These are phyloP conservation scores for Emergomyces pasteurianus DNA, from an alignment of 2,329 filamentous ascomycete genomes.

Conservation along the genomic window DNA sequence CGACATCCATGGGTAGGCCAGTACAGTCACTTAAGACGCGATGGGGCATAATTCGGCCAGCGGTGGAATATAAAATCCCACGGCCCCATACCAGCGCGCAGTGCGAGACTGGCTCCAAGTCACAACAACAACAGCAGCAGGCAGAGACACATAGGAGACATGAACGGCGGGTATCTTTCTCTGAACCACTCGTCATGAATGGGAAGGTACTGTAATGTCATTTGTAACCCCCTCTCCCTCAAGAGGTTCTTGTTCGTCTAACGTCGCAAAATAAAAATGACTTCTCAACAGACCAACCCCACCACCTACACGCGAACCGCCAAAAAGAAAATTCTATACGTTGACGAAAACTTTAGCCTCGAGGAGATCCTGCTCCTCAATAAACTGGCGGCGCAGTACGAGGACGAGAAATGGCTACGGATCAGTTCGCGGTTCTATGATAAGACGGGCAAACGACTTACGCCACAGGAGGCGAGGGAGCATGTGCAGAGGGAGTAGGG, in stretches of 20 bases:
- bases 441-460: slow-evolving; percentile 36
- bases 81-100: not conserved
- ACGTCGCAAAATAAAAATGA: not conserved
- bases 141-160: not conserved
- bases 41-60: slow-evolving; percentile 11
- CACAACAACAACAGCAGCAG: not conserved
- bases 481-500: slow-evolving; percentile 7
- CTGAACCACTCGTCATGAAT: slow-evolving; percentile 4
- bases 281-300: not conserved
- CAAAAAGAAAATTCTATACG: slow-evolving; percentile 12
- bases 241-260: too few relatives aligned
- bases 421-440: slow-evolving; percentile 39
- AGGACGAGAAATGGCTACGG: slow-evolving; percentile 34
- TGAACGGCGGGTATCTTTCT: slow-evolving; percentile 6
- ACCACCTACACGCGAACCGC: not conserved
- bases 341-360: slow-evolving; percentile 17
- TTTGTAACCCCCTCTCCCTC: not conserved
- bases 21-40: slow-evolving; percentile 16
- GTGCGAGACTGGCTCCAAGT: not conserved
- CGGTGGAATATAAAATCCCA: not conserved
- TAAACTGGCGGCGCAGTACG: slow-evolving; percentile 32
- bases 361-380: slow-evolving; percentile 27
- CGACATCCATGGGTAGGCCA: slow-evolving; percentile 14
- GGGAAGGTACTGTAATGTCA: not conserved
- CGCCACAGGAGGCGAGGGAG: slow-evolving; percentile 26